phyloP scores from a whole-genome alignment of 2,329 filamentous ascomycete species.

The Pestalotiopsis sp. region DNA sequence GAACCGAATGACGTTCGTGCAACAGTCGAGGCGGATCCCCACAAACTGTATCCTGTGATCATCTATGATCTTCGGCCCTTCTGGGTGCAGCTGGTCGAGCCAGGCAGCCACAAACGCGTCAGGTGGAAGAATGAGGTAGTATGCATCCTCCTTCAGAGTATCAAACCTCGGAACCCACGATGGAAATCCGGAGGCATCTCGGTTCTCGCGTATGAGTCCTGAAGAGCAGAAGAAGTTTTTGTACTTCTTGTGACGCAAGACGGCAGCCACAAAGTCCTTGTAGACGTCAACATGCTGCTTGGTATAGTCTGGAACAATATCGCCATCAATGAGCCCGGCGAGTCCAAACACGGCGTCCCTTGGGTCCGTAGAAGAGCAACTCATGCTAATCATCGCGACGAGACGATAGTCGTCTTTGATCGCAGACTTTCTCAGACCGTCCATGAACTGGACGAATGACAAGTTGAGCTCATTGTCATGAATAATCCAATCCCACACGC shows the following conservation, averaged over 20 bases:
- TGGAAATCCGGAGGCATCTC: neutral
- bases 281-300: conserved; percentile 4
- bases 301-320: neutral
- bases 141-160: neutral
- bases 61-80: neutral
- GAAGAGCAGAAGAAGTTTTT: neutral
- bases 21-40: neutral
- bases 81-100: neutral
- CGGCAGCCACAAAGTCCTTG: neutral
- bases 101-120: neutral
- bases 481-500: neutral
- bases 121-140: neutral
- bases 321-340: neutral
- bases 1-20: neutral
- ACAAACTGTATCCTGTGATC: neutral
- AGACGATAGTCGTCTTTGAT: neutral
- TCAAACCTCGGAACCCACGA: conserved; percentile 9
- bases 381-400: neutral
- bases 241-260: neutral
- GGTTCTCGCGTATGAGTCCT: conserved; percentile 2
- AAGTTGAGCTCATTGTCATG: neutral
- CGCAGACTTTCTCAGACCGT: neutral
- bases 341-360: conserved; percentile 10
- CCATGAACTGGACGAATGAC: neutral
- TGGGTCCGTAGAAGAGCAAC: neutral